phyloP scores from a whole-genome alignment of 192 early-diverging fungal species.

The Spizellomyces sp. region DNA sequence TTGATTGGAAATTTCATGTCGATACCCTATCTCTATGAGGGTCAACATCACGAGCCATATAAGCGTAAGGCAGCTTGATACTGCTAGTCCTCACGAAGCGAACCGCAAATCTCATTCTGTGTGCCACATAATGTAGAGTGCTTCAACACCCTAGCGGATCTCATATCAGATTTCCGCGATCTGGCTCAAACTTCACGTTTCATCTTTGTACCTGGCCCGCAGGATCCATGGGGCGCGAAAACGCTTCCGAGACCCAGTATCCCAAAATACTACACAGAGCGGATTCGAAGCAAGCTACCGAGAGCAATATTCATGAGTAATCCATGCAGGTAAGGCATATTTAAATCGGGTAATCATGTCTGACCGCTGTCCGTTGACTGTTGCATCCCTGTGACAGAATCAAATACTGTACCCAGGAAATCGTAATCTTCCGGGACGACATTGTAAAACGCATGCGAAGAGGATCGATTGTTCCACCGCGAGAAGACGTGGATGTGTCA shows the following conservation, averaged over 20 bases:
- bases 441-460: slow-evolving; percentile 73
- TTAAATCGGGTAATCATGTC: slow-evolving; percentile 2
- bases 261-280: slow-evolving; percentile 68
- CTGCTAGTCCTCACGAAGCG: neutral
- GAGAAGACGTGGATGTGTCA: slow-evolving; percentile 31
- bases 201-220: slow-evolving; percentile 87
- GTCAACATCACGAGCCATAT: slow-evolving; percentile 65
- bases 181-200: slow-evolving; percentile 68
- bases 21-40: slow-evolving; percentile 66
- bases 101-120: neutral
- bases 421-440: slow-evolving; percentile 89
- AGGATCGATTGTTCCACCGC: slow-evolving; percentile 71
- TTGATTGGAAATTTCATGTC: slow-evolving; percentile 88
- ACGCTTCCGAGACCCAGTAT: slow-evolving; percentile 76
- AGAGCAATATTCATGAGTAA: slow-evolving; percentile 75
- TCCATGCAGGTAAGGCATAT: slow-evolving; percentile 69
- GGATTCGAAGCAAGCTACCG: slow-evolving; percentile 59
- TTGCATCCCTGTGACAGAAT: slow-evolving; percentile 54
- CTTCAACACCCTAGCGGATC: slow-evolving; percentile 61
- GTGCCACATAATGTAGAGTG: slow-evolving; percentile 20
- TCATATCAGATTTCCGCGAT: slow-evolving; percentile 66
- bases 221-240: slow-evolving; percentile 78
- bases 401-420: slow-evolving; percentile 88
- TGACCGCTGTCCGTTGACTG: neutral
- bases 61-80: slow-evolving; percentile 37